These are phyloP conservation scores for Hymenoscyphus fructigenus DNA, from an alignment of 2,329 filamentous ascomycete genomes.

Conservation along the genomic window DNA sequence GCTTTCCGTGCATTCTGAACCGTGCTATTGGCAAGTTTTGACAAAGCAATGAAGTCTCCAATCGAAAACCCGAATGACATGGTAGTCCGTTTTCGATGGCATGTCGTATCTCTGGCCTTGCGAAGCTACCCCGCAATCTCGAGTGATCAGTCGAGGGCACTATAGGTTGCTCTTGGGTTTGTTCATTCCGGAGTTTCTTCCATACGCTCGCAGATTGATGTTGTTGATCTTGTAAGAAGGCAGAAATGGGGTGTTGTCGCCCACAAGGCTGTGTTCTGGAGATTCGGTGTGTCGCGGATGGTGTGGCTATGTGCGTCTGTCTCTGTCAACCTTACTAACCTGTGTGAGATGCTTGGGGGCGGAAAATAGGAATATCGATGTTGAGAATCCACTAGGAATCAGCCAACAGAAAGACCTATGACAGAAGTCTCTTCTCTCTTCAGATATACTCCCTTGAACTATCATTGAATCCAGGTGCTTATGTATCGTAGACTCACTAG, in stretches of 20 bases:
- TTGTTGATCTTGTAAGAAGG: neutral
- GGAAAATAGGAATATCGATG: neutral
- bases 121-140: neutral
- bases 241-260: neutral
- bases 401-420: neutral
- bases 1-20: slow-evolving; percentile 39
- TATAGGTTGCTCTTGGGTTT: neutral
- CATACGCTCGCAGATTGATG: neutral
- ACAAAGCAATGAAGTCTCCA: slow-evolving; percentile 13
- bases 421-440: neutral
- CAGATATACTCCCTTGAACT: neutral
- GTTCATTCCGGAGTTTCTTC: neutral
- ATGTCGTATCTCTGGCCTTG: neutral
- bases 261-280: neutral
- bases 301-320: neutral
- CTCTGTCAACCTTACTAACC: neutral
- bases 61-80: slow-evolving; percentile 18
- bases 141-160: neutral
- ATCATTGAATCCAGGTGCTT: neutral
- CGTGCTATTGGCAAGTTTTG: slow-evolving; percentile 11
- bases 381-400: neutral
- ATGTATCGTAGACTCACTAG: neutral
- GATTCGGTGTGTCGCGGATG: neutral
- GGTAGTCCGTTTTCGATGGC: neutral
- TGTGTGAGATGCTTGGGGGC: neutral